Evolutionary conservation across 768 basidiomycete genomes (phyloP).

Genomic region (Calocera cornea): DNA sequence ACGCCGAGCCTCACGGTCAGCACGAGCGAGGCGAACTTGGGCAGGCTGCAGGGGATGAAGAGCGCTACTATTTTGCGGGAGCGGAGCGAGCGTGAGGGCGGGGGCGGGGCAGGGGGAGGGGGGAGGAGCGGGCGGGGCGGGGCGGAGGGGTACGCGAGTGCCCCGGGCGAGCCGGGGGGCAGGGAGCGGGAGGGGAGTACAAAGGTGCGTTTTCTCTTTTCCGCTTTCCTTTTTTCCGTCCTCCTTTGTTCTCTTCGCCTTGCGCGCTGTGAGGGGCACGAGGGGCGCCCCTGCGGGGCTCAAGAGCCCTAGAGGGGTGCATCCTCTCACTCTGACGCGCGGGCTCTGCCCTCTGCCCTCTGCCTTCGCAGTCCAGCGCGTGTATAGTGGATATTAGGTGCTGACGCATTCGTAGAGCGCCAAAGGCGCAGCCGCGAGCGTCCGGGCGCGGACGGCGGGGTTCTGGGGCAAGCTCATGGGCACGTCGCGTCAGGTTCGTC

Average conservation of each 20-base stretch:
- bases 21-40: neutral
- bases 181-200: conserved; percentile 1
- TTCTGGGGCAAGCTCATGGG: conserved; percentile 1
- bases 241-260: neutral
- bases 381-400: neutral
- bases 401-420: neutral
- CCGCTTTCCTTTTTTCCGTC: neutral
- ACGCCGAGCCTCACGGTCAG: neutral
- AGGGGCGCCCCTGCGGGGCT: too few relatives aligned
- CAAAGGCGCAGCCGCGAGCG: neutral
- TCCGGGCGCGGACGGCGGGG: neutral
- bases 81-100: neutral
- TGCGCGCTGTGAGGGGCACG: too few relatives aligned
- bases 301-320: too few relatives aligned
- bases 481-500: neutral
- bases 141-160: neutral
- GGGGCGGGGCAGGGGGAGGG: neutral
- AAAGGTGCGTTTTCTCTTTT: neutral
- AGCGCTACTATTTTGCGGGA: neutral
- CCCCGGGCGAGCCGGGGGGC: neutral
- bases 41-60: neutral
- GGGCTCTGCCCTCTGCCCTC: too few relatives aligned
- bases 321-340: too few relatives aligned
- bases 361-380: too few relatives aligned
- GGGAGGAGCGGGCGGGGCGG: neutral